phyloP scores from a whole-genome alignment of 75 land plant species.

The Cryptomeria japonica region DNA sequence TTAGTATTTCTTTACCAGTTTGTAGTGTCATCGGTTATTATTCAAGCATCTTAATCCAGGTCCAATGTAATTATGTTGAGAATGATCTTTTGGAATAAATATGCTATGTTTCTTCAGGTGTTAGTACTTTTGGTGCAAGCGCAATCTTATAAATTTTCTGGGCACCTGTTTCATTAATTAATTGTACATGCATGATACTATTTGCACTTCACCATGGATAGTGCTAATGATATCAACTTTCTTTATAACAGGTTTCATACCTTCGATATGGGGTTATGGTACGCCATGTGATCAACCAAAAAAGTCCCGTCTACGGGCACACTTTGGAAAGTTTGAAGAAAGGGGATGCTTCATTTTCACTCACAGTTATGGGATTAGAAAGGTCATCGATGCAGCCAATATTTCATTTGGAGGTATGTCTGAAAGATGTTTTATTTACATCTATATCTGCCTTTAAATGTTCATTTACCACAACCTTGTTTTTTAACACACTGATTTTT shows the following conservation, averaged over 20 bases:
- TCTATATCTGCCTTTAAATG: not conserved
- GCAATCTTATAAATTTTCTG: not conserved
- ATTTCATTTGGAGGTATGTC: conserved; percentile 44
- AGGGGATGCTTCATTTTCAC: conserved; percentile 52
- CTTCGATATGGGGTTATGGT: conserved; percentile 51
- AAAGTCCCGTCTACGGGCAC: conserved; percentile 50
- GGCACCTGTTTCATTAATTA: not conserved
- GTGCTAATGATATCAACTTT: not conserved
- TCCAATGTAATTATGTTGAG: not conserved
- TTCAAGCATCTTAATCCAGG: not conserved
- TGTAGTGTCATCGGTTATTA: not conserved
- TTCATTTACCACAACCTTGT: too few relatives aligned
- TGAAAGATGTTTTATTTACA: not conserved
- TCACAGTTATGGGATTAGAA: conserved; percentile 51
- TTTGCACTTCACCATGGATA: not conserved
- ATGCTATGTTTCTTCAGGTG: not conserved
- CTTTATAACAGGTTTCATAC: conserved; percentile 32
- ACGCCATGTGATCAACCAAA: conserved; percentile 48
- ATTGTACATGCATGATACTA: not conserved
- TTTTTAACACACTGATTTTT: not conserved
- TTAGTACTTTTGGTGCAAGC: not conserved
- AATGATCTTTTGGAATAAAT: too few relatives aligned
- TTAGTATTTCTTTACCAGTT: too few relatives aligned
- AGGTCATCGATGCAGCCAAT: conserved; percentile 54
- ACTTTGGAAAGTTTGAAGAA: conserved; percentile 32